Conservation (phyloP, 495 filamentous ascomycete genomes). For the Oidiodendron maius region DNA sequence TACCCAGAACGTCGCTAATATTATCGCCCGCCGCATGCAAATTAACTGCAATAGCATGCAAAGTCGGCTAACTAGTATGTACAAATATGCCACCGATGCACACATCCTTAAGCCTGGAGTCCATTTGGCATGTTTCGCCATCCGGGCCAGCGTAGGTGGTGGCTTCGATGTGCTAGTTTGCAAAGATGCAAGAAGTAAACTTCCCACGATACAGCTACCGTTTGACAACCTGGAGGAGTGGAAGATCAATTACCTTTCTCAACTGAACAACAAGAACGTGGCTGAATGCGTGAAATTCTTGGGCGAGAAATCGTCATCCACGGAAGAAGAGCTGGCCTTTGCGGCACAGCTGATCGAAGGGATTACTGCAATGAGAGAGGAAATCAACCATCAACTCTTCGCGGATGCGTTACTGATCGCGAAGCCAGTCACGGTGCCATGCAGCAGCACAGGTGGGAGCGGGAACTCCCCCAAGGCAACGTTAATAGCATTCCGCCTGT, state of each 20-base stretch:
- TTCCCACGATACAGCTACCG: conserved; percentile 60
- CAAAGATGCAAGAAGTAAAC: conserved; percentile 53
- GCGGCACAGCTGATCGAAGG: conserved; percentile 28
- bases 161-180: conserved; percentile 73
- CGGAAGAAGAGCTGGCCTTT: conserved; percentile 26
- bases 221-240: conserved; percentile 48
- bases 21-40: conserved; percentile 66
- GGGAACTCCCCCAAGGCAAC: conserved; percentile 24
- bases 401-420: conserved; percentile 36
- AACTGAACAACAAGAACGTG: conserved; percentile 8
- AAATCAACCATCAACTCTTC: conserved; percentile 36
- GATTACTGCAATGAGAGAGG: conserved; percentile 30
- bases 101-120: conserved; percentile 58
- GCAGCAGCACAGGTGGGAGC: conserved; percentile 19
- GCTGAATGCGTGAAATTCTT: conserved; percentile 8
- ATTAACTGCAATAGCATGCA: conserved; percentile 50
- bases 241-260: conserved; percentile 43
- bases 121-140: conserved; percentile 69
- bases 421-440: conserved; percentile 34
- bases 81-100: conserved; percentile 44
- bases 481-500: conserved; percentile 35
- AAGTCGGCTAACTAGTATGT: conserved; percentile 54
- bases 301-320: not conserved
- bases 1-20: conserved; percentile 57
- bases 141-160: conserved; percentile 54